Conservation (phyloP, 768 basidiomycete species). For the Nidularia pulvinata region DNA sequence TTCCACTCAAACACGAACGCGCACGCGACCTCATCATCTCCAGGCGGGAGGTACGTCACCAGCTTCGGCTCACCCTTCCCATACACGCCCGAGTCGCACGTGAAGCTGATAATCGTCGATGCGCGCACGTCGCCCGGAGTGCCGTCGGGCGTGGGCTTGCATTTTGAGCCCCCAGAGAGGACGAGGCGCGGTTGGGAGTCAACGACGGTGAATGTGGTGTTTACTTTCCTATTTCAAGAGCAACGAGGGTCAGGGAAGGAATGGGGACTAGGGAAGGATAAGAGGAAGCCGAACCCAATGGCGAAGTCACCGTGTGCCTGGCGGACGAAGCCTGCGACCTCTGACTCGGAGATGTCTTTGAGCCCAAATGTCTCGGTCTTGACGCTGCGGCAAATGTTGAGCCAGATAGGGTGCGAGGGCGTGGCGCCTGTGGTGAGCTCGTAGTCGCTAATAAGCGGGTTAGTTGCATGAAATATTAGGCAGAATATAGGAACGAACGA, state of each 20-base stretch:
- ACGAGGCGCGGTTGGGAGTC: constrained; percentile 54
- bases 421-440: constrained; percentile 25
- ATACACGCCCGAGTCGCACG: constrained; percentile 70
- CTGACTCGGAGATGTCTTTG: constrained; percentile 46
- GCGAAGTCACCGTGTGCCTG: constrained; percentile 68
- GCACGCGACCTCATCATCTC: constrained; percentile 65
- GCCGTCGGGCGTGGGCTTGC: constrained; percentile 41
- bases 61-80: constrained; percentile 53
- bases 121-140: constrained; percentile 36
- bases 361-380: constrained; percentile 58
- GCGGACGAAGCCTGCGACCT: constrained; percentile 65
- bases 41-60: constrained; percentile 67
- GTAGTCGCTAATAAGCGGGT: too few species aligned
- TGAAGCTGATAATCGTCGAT: constrained; percentile 73
- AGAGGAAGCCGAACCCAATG: constrained; percentile 51
- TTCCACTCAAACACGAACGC: constrained; percentile 85
- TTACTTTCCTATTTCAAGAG: constrained; percentile 42
- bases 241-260: neutral
- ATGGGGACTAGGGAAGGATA: neutral
- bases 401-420: constrained; percentile 21
- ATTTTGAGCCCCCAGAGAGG: constrained; percentile 64
- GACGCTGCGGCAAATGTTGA: constrained; percentile 68
- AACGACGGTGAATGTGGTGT: constrained; percentile 60
- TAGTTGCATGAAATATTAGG: neutral
- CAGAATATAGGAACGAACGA: neutral